A percentile compares a stretch with the other conserved stretches of the same genome.
Conservation (phyloP, 768 basidiomycete genomes). For the Agaricus subrufescens region DNA sequence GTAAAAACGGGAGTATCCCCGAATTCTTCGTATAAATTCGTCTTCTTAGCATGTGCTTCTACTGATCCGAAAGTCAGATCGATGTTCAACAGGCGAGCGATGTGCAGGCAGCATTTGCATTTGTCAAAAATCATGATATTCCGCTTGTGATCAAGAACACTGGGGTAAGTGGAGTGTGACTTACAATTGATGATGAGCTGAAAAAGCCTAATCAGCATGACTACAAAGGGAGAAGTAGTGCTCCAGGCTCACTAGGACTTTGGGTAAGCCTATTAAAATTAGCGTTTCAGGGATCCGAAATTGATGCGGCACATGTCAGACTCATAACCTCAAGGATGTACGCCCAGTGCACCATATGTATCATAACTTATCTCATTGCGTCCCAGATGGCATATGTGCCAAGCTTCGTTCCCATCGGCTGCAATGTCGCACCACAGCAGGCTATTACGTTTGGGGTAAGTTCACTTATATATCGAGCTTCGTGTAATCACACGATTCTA, state of each 20-base stretch:
- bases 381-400: conserved; percentile 29
- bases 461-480: neutral
- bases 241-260: conserved; percentile 34
- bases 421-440: conserved; percentile 14
- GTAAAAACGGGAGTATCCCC: conserved; percentile 32
- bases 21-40: conserved; percentile 27
- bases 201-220: conserved; percentile 32
- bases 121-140: conserved; percentile 31
- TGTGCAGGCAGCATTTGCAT: conserved; percentile 39
- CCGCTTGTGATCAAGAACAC: conserved; percentile 48
- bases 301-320: conserved; percentile 18
- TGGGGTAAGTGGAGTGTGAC: conserved; percentile 30
- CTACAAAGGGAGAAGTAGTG: conserved; percentile 44
- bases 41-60: neutral
- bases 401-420: conserved; percentile 31
- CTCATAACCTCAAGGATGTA: conserved; percentile 36
- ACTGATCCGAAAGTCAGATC: conserved; percentile 22
- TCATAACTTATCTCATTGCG: neutral
- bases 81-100: conserved; percentile 36
- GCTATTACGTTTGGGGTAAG: conserved; percentile 35
- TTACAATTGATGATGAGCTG: neutral
- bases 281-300: neutral
- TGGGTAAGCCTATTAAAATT: conserved; percentile 29
- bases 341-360: neutral
- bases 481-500: neutral